Conservation (phyloP, 1,284 basidiomycete species). For the Puccinia coronata region DNA sequence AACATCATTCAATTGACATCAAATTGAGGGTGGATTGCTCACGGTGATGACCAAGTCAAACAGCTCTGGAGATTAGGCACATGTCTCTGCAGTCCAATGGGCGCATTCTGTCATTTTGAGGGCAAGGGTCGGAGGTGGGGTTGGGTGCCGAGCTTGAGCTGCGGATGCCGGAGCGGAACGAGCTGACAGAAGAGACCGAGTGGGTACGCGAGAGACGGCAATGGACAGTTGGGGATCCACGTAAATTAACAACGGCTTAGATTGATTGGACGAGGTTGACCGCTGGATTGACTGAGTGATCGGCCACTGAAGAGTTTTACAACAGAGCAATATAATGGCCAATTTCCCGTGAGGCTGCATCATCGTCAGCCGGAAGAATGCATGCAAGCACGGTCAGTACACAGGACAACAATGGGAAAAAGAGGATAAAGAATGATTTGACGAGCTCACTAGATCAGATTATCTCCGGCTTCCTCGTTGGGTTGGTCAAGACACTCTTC, state of each 20-base stretch:
- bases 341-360: constrained; percentile 78
- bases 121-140: constrained; percentile 62
- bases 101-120: constrained; percentile 77
- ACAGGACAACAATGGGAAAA: neutral
- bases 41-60: constrained; percentile 99
- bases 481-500: constrained; percentile 91
- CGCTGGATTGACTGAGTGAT: neutral
- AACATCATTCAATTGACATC: no score
- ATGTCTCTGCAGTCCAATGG: constrained; percentile 99
- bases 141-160: constrained; percentile 20
- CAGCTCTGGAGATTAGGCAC: constrained; percentile 81
- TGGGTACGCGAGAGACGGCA: constrained; percentile 32
- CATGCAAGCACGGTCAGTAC: constrained; percentile 80
- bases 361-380: constrained; percentile 71
- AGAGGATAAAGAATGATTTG: neutral
- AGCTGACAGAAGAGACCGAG: constrained; percentile 31
- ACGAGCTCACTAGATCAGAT: constrained; percentile 94
- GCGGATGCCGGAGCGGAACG: constrained; percentile 23
- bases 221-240: constrained; percentile 82
- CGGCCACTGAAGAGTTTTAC: constrained; percentile 72
- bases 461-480: constrained; percentile 97
- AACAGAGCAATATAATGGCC: constrained; percentile 65
- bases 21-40: constrained; percentile 32
- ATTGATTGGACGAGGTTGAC: neutral
- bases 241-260: constrained; percentile 62